Conservation (phyloP, 2,329 filamentous ascomycete genomes). For the Leptodontidium sp. region DNA sequence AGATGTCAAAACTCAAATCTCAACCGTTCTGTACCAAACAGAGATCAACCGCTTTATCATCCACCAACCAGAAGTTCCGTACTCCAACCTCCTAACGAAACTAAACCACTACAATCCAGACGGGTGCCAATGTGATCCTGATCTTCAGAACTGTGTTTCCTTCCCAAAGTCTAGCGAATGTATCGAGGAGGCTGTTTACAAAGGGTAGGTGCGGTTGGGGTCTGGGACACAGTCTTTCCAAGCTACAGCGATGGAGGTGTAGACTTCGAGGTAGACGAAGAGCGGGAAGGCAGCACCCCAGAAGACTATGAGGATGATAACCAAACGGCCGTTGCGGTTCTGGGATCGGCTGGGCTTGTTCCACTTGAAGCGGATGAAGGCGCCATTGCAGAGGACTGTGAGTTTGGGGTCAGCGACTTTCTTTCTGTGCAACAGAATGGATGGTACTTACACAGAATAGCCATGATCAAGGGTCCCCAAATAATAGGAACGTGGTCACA, state of each 20-base stretch:
- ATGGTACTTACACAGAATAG: not conserved
- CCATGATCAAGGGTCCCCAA: not conserved
- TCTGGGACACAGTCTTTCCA: conserved; percentile 14
- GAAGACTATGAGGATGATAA: not conserved
- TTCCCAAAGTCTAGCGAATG: conserved; percentile 3
- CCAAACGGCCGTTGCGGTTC: not conserved
- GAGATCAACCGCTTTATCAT: conserved; percentile 8
- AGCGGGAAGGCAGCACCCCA: not conserved
- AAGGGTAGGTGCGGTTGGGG: not conserved
- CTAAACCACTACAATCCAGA: conserved; percentile 18
- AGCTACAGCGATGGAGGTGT: conserved; percentile 8
- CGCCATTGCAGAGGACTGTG: not conserved
- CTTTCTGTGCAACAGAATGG: not conserved
- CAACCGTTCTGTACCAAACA: not conserved
- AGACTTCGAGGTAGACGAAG: conserved; percentile 15
- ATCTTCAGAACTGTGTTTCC: conserved; percentile 7
- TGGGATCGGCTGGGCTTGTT: conserved; percentile 8
- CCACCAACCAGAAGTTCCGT: not conserved
- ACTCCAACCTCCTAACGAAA: conserved; percentile 10
- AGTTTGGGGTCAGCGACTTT: not conserved
- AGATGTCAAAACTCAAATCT: not conserved
- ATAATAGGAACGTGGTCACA: conserved; percentile 8
- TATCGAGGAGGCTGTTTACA: not conserved
- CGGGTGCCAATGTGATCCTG: conserved; percentile 1
- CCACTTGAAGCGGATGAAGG: not conserved